A percentile compares a stretch with the other conserved stretches of the same genome.
phyloP scores from a whole-genome alignment of 164 flowering plant genomes.

The Berberis thunbergii region DNA sequence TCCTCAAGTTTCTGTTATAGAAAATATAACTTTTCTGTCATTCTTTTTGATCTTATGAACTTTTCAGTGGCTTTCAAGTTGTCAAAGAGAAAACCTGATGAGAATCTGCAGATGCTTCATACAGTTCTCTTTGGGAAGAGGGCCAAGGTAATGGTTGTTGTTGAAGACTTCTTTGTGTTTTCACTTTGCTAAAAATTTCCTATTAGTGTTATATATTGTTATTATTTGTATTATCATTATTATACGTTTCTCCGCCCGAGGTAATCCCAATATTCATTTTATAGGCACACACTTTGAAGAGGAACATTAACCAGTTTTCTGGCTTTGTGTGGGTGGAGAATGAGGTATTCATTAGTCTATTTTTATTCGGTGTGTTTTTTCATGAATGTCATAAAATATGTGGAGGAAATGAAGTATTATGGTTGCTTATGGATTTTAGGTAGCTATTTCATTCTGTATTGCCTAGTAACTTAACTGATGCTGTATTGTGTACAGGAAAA shows the following conservation, averaged over 20 bases:
- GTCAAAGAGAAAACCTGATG: conserved; percentile 88
- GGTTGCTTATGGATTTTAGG: no score
- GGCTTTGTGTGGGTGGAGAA: conserved; percentile 76
- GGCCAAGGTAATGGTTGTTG: conserved; percentile 42
- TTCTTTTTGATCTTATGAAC: conserved; percentile 22
- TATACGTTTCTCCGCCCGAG: no score
- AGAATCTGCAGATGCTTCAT: conserved; percentile 71
- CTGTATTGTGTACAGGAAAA: conserved; percentile 45
- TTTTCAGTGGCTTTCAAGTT: conserved; percentile 85
- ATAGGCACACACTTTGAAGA: conserved; percentile 60
- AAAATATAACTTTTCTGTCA: conserved; percentile 7
- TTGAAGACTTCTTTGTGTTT: no score
- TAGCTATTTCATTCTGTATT: no score
- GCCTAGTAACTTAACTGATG: no score
- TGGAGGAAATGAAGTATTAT: no score
- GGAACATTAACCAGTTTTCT: conserved; percentile 66
- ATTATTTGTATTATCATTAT: no score
- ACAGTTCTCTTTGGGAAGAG: conserved; percentile 71
- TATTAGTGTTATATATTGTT: no score
- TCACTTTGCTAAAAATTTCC: no score
- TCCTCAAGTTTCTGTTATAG: neutral
- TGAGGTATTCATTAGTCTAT: conserved; percentile 41
- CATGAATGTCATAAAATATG: no score
- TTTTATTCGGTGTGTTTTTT: no score
- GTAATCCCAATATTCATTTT: neutral